Conservation (phyloP, 2,329 filamentous ascomycete genomes). For the Trichoderma afroharzianum region DNA sequence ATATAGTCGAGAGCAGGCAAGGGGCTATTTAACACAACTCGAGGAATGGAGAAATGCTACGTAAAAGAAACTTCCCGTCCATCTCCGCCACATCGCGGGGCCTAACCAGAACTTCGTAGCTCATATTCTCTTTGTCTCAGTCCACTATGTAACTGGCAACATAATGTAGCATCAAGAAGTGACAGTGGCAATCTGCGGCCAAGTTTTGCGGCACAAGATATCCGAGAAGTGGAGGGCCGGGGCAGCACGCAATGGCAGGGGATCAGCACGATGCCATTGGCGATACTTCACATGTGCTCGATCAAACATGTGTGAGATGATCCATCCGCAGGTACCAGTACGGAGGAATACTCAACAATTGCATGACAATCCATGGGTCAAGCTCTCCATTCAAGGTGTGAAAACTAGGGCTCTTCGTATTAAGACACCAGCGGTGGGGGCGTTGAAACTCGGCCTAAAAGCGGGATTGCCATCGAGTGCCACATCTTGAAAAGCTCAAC, state of each 20-base stretch:
- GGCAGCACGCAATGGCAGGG: constrained; percentile 12
- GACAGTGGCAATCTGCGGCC: neutral
- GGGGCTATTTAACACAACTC: neutral
- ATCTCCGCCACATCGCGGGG: neutral
- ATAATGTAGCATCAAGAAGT: neutral
- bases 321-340: neutral
- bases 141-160: neutral
- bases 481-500: neutral
- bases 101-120: neutral
- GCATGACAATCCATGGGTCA: neutral
- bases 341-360: neutral
- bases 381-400: neutral
- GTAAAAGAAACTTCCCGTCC: neutral
- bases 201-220: constrained; percentile 1
- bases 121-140: neutral
- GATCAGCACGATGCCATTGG: neutral
- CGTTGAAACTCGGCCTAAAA: neutral
- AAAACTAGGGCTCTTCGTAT: neutral
- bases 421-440: neutral
- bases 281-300: neutral
- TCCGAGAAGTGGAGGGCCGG: constrained; percentile 7
- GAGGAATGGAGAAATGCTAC: neutral
- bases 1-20: neutral
- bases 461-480: constrained; percentile 14
- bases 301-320: neutral